A percentile compares a stretch with the other conserved stretches of the same genome.
Evolutionary conservation across 108 stramenopile species (phyloP).

Genomic region (Cyclotella baltica): DNA sequence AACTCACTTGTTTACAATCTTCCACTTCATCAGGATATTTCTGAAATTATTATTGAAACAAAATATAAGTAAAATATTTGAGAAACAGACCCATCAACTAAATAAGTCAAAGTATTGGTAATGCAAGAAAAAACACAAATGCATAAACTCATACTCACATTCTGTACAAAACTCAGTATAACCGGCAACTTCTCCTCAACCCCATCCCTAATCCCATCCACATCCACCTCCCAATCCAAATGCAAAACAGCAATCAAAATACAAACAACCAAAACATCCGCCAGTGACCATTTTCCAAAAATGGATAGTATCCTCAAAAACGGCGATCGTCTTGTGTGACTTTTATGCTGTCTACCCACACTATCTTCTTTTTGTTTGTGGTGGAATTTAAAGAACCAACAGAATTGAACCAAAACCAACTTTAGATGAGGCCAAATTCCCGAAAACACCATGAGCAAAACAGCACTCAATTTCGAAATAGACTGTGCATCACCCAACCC

Average conservation of each 20-base stretch:
- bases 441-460: conserved; percentile 71
- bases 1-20: conserved; percentile 53
- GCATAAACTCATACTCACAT: neutral
- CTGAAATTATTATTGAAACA: neutral
- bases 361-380: conserved; percentile 17
- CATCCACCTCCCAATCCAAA: conserved; percentile 81
- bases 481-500: conserved; percentile 58
- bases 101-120: neutral
- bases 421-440: conserved; percentile 90
- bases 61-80: neutral
- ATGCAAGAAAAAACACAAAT: neutral
- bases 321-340: conserved; percentile 52
- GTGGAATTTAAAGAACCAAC: conserved; percentile 64
- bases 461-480: conserved; percentile 69
- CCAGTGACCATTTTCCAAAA: conserved; percentile 86
- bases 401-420: conserved; percentile 62
- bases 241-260: conserved; percentile 87
- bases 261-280: conserved; percentile 86
- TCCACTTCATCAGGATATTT: conserved; percentile 53
- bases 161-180: conserved; percentile 48
- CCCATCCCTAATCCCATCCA: conserved; percentile 63
- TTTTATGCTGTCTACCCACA: neutral
- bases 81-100: neutral
- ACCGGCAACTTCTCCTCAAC: conserved; percentile 67
- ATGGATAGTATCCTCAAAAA: conserved; percentile 67